These are phyloP conservation scores for Lojkania enalia DNA, from an alignment of 2,329 filamentous ascomycete species.

Conservation along the genomic window DNA sequence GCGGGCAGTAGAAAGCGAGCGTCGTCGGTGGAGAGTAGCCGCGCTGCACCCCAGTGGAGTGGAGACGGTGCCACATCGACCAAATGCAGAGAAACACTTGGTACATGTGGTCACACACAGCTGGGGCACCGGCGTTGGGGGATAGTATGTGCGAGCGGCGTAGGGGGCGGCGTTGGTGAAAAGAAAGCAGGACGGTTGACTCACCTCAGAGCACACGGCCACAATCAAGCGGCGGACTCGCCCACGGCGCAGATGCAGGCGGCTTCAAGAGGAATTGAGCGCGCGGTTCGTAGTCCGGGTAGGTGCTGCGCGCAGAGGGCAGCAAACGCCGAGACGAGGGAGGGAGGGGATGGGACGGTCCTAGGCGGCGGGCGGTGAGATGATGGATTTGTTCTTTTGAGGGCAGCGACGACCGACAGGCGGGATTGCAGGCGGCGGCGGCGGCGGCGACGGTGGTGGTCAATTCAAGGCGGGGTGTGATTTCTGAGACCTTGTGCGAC, in stretches of 20 bases:
- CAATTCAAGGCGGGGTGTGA: constrained; percentile 1
- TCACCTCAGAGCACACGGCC: constrained; percentile 31
- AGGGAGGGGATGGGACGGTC: constrained; percentile 5
- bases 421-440: constrained; percentile 10
- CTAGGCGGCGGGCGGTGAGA: constrained; percentile 13
- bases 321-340: constrained; percentile 26
- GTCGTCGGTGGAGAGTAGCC: constrained; percentile 39
- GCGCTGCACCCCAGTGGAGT: constrained; percentile 33
- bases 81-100: constrained; percentile 37
- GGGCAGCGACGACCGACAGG: constrained; percentile 19
- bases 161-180: constrained; percentile 9
- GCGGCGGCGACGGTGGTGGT: background rate
- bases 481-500: constrained; percentile 27
- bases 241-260: constrained; percentile 4
- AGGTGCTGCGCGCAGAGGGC: constrained; percentile 11
- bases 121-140: constrained; percentile 27
- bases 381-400: constrained; percentile 35
- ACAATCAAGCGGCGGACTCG: constrained; percentile 9
- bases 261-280: constrained; percentile 8
- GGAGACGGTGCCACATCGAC: constrained; percentile 36
- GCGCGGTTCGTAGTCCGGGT: constrained; percentile 9
- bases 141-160: constrained; percentile 19
- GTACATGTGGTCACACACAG: constrained; percentile 29
- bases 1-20: constrained; percentile 30
- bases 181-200: constrained; percentile 31